Conservation (phyloP, 2,329 filamentous ascomycete species). For the Dothistroma pini region DNA sequence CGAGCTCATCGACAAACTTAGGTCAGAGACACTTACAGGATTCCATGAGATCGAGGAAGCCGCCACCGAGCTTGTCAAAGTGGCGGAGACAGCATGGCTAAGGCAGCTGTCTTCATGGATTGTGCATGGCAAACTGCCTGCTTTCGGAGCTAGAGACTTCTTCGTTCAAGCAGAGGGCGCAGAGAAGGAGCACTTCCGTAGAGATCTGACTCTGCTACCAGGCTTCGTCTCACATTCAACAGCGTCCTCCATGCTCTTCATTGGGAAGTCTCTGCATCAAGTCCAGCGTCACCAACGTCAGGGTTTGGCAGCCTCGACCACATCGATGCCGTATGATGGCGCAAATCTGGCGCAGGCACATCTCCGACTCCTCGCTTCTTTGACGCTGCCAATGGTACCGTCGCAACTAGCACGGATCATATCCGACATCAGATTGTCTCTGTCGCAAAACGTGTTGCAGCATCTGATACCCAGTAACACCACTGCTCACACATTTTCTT, state of each 20-base stretch:
- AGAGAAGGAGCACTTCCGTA: constrained; percentile 49
- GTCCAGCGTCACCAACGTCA: constrained; percentile 51
- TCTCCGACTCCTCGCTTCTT: constrained; percentile 62
- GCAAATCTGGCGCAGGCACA: constrained; percentile 64
- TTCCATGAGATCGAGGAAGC: constrained; percentile 81
- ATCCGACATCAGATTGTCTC: constrained; percentile 69
- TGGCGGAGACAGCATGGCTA: constrained; percentile 87
- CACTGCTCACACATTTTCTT: constrained; percentile 70
- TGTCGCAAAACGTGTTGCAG: constrained; percentile 81
- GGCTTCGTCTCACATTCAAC: constrained; percentile 72
- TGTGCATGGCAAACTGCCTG: constrained; percentile 78
- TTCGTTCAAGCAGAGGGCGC: constrained; percentile 55
- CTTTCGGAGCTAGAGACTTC: constrained; percentile 77
- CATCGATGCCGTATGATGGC: constrained; percentile 33
- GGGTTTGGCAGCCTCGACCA: constrained; percentile 6
- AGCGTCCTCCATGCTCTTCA: constrained; percentile 80
- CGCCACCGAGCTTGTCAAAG: constrained; percentile 65
- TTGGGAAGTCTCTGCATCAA: constrained; percentile 84
- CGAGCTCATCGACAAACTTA: constrained; percentile 70
- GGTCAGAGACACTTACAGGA: constrained; percentile 76
- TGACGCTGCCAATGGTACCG: constrained; percentile 71
- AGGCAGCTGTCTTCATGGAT: constrained; percentile 89
- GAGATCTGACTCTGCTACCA: constrained; percentile 62
- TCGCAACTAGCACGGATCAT: constrained; percentile 69
- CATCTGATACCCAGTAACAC: constrained; percentile 73